Conservation (phyloP, 345 rosid genomes). For the Hypericum perforatum region DNA sequence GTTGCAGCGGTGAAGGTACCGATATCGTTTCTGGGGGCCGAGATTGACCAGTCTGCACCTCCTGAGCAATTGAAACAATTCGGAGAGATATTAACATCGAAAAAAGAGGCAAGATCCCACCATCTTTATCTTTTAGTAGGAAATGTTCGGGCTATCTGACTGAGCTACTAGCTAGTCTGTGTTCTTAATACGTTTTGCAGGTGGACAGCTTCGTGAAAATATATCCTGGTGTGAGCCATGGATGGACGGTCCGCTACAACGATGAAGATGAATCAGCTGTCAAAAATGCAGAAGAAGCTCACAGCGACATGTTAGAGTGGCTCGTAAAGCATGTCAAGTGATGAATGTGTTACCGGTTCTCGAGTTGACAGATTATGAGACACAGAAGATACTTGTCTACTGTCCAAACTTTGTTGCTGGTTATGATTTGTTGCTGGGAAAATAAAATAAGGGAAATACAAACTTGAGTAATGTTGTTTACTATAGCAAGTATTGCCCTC, state of each 20-base stretch:
- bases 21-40: slow-evolving; percentile 12
- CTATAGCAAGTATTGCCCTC: too few relatives aligned
- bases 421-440: too few relatives aligned
- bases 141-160: too few relatives aligned
- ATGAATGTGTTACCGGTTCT: background rate
- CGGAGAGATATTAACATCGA: slow-evolving; percentile 10
- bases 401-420: too few relatives aligned
- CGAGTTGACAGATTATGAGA: too few relatives aligned
- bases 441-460: too few relatives aligned
- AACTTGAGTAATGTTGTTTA: too few relatives aligned
- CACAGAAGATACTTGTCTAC: too few relatives aligned
- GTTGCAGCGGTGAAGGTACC: slow-evolving; percentile 14
- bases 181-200: slow-evolving; percentile 6
- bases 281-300: slow-evolving; percentile 15
- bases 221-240: slow-evolving; percentile 14
- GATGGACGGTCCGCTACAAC: slow-evolving; percentile 12
- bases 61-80: slow-evolving; percentile 7
- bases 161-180: too few relatives aligned
- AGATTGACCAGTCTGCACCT: slow-evolving; percentile 7
- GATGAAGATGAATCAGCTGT: slow-evolving; percentile 16
- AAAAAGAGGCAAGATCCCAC: background rate
- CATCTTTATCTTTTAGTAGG: too few relatives aligned
- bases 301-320: background rate
- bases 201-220: slow-evolving; percentile 11
- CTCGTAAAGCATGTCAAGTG: slow-evolving; percentile 5